phyloP scores from a whole-genome alignment of 108 stramenopile species.

The Stephanodiscus minutulus region DNA sequence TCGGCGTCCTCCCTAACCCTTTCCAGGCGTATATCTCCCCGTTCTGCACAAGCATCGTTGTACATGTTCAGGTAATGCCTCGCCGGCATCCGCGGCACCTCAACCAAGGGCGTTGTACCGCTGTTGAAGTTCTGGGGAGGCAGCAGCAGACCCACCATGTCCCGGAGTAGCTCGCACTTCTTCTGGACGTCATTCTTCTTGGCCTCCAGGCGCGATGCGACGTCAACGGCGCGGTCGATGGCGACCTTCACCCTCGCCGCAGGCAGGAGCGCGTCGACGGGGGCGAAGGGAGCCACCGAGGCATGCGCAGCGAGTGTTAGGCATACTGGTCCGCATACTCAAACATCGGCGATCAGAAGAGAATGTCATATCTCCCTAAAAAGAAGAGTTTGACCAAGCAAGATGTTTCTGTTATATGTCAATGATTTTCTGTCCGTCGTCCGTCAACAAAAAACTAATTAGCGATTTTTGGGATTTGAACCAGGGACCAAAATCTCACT shows the following conservation, averaged over 20 bases:
- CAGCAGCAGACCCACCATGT: slow-evolving; percentile 48
- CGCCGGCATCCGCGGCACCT: slow-evolving; percentile 41
- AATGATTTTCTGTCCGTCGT: no score
- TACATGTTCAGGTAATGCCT: slow-evolving; percentile 52
- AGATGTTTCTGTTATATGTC: no score
- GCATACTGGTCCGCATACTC: no score
- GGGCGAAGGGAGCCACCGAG: slow-evolving; percentile 53
- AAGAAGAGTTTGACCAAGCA: no score
- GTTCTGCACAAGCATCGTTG: slow-evolving; percentile 44
- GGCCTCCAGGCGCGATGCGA: slow-evolving; percentile 23
- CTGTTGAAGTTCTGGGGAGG: slow-evolving; percentile 46
- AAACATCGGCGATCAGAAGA: no score
- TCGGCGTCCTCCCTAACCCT: slow-evolving; percentile 15
- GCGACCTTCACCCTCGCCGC: slow-evolving; percentile 47
- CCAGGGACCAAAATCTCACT: no score
- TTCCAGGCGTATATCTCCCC: slow-evolving; percentile 68
- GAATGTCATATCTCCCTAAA: no score
- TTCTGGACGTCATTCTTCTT: neutral
- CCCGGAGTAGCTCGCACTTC: slow-evolving; percentile 2
- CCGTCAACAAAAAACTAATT: no score
- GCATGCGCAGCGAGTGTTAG: no score
- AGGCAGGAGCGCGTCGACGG: slow-evolving; percentile 51
- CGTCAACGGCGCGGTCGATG: slow-evolving; percentile 42
- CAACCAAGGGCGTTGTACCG: slow-evolving; percentile 22
- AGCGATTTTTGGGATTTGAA: no score